Evolutionary conservation across 164 flowering plant species (phyloP), one percentile per base, ranked within the genome.

Genomic region (Piper longum): DNA sequence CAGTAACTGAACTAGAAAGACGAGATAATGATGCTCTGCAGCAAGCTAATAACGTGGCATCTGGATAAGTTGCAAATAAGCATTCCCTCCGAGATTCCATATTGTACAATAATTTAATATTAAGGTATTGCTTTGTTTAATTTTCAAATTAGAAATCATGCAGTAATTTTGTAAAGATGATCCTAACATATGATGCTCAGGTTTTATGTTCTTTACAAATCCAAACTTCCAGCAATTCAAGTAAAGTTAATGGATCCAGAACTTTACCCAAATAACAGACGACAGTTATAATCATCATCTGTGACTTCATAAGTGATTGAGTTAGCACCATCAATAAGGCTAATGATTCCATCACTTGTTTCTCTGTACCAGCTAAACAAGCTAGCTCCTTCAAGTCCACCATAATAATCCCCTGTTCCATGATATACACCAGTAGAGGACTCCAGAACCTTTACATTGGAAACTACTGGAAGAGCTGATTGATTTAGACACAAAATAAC

Each of bases 341-440:
- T 59, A 26, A 81, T 84, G 7, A 81, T 76, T 65, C 97, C 99
- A 18, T 87, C 97, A 62, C 62, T 72, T 43, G 83, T 83, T 83
- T 85, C 89, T 81, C 96, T 82, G 68, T 91, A 91, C 99, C 99
- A 95, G 74, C 93, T 87, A 74, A 78, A 95, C 58, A 87, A 73
- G 76, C 97, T 89, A 19, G 76, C 63, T 60, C 99, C 99, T 73
- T 91, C 97, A 71, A 78, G 72, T 57, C 99, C 99, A 74, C 99
- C 99, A 85, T 81, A 86, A 77, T 95, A 95, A 44, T 76, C 73
- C 54, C 99, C 99, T 75, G 80, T 84, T 73, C 99, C 99, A 69
- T 68, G 64, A 76, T 82, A 91, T 41, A 69, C 62, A 66, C 81
- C 79, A 41, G 76, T 76, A 70, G 91, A 83, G 69, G 83, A 57